Percentiles rank a stretch among this genome's conserved stretches.
These are phyloP conservation scores for Cyberlindnera japonica DNA, from an alignment of 805 yeast genomes.

Conservation along the genomic window DNA sequence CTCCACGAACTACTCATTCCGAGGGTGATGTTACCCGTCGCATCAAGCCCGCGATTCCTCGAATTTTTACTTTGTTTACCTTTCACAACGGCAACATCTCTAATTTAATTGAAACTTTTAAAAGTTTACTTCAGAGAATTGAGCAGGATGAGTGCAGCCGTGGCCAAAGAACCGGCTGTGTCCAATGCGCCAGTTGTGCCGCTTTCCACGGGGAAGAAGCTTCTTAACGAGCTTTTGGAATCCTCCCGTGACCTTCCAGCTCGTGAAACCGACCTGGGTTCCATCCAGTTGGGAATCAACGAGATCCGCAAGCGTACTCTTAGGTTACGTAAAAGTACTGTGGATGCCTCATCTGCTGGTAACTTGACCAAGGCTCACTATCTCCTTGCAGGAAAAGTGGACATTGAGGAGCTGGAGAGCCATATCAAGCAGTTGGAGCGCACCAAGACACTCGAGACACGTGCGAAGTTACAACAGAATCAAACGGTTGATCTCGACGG, in stretches of 20 bases:
- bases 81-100: background rate
- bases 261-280: slow-evolving; percentile 62
- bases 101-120: too few species aligned
- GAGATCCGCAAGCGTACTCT: slow-evolving; percentile 72
- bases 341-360: slow-evolving; percentile 35
- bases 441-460: slow-evolving; percentile 29
- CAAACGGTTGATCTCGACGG: slow-evolving; percentile 48
- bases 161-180: background rate
- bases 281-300: slow-evolving; percentile 73
- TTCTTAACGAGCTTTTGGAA: slow-evolving; percentile 70
- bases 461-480: slow-evolving; percentile 20
- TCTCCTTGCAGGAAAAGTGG: slow-evolving; percentile 83
- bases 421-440: slow-evolving; percentile 43
- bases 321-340: slow-evolving; percentile 44
- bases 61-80: slow-evolving; percentile 7
- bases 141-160: background rate
- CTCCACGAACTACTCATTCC: too few species aligned
- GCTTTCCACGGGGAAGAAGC: slow-evolving; percentile 22
- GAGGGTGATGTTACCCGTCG: slow-evolving; percentile 3
- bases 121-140: background rate
- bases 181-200: slow-evolving; percentile 7
- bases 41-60: background rate
- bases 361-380: slow-evolving; percentile 74
- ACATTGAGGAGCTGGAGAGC: slow-evolving; percentile 75
- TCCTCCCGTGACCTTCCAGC: slow-evolving; percentile 73